Evolutionary conservation across 192 early-diverging fungal species (phyloP).

Genomic region (Backusella macrospora): DNA sequence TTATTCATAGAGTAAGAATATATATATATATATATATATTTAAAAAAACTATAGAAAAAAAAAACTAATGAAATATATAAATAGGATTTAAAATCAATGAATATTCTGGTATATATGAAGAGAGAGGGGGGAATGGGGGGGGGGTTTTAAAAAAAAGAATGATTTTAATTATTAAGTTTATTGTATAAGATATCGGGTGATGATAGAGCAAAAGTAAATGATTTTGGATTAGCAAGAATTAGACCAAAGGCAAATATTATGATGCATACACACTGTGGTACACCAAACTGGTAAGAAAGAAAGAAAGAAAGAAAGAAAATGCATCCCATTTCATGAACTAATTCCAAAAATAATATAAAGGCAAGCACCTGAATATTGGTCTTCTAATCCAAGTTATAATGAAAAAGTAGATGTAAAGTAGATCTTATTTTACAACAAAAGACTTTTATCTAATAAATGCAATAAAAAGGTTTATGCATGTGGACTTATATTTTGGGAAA

Average conservation of each 20-base stretch:
- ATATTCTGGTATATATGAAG: constrained; percentile 68
- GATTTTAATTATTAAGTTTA: background rate
- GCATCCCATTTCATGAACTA: background rate
- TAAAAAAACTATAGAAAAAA: background rate
- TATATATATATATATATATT: too few relatives aligned
- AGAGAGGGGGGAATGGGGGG: background rate
- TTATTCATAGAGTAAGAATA: constrained; percentile 65
- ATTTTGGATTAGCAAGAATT: constrained; percentile 78
- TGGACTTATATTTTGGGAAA: constrained; percentile 79
- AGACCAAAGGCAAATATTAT: constrained; percentile 66
- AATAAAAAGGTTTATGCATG: constrained; percentile 64
- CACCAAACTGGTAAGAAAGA: constrained; percentile 63
- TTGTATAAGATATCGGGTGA: constrained; percentile 49
- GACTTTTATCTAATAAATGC: background rate
- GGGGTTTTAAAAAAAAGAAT: background rate
- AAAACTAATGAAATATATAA: background rate
- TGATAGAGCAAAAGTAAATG: constrained; percentile 75
- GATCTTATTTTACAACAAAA: background rate
- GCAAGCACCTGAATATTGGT: constrained; percentile 80
- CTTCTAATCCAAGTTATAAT: constrained; percentile 68
- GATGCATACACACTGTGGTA: constrained; percentile 76
- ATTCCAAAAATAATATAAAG: background rate
- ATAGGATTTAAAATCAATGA: constrained; percentile 82
- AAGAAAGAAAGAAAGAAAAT: background rate
- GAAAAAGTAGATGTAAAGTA: constrained; percentile 63